These are phyloP conservation scores for Fusarium verrucosum DNA, from an alignment of 2,329 filamentous ascomycete species.

Conservation along the genomic window DNA sequence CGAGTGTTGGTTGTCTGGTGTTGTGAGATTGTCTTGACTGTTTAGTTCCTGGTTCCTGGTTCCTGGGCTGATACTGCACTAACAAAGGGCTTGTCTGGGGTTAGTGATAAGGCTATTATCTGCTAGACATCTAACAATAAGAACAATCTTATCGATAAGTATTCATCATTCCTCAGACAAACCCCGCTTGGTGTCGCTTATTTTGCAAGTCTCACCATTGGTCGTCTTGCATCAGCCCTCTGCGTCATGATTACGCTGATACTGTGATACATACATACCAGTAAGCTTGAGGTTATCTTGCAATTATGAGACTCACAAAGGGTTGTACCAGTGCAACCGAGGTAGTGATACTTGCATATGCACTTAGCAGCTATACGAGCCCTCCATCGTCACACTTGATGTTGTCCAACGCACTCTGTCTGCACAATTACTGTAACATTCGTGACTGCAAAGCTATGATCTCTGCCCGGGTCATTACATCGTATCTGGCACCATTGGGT, in stretches of 20 bases:
- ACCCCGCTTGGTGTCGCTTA: not conserved
- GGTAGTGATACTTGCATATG: no score
- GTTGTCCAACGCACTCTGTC: not conserved
- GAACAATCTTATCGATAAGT: rapidly evolving
- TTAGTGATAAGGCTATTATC: rapidly evolving
- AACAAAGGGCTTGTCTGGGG: rapidly evolving
- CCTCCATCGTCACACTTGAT: not conserved
- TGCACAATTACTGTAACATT: not conserved
- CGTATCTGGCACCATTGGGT: not conserved
- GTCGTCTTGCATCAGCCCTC: not conserved
- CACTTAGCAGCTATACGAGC: constrained; percentile 5
- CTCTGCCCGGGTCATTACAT: not conserved
- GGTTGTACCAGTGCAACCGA: not conserved
- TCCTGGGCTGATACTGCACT: not conserved
- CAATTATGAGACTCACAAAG: constrained; percentile 1
- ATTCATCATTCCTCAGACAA: rapidly evolving
- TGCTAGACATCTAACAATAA: rapidly evolving
- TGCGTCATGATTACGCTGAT: constrained; percentile 14
- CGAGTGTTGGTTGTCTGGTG: not conserved
- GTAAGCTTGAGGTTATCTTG: not conserved
- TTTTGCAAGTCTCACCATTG: not conserved
- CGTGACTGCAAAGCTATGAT: not conserved
- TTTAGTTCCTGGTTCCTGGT: not conserved
- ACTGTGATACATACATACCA: no score
- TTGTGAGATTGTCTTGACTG: not conserved